Conservation (phyloP, 768 basidiomycete genomes). For the Lentinula raphanica region DNA sequence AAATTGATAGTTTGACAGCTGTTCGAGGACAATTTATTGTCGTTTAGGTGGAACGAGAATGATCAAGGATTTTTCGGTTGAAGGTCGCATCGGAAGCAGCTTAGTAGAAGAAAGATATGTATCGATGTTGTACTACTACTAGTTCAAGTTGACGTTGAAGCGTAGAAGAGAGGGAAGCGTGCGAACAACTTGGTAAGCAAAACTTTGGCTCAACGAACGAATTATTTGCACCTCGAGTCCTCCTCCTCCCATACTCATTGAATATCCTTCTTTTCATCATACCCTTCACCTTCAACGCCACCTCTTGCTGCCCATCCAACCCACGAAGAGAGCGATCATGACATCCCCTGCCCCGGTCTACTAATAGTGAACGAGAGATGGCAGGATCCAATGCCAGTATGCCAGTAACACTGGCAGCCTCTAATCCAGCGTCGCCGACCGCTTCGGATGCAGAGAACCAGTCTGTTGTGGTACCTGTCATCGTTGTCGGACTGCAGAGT, state of each 20-base stretch:
- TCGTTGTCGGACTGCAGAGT: conserved; percentile 78
- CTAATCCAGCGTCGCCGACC: not conserved
- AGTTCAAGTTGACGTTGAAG: too few relatives aligned
- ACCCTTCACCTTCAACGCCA: conserved; percentile 3
- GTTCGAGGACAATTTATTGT: conserved; percentile 28
- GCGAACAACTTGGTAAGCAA: too few relatives aligned
- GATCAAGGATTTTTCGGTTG: conserved; percentile 70
- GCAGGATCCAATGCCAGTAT: not conserved
- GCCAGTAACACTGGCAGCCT: not conserved
- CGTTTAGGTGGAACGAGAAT: conserved; percentile 94
- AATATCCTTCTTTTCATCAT: conserved; percentile 9
- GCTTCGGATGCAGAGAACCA: conserved; percentile 6
- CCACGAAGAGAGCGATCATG: conserved; percentile 11
- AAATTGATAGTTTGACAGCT: not conserved
- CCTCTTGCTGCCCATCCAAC: not conserved
- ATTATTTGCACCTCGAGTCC: too few relatives aligned
- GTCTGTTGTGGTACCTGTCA: conserved; percentile 69
- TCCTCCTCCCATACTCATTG: too few relatives aligned
- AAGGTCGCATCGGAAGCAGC: conserved; percentile 81
- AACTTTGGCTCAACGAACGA: too few relatives aligned
- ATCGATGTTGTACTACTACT: too few relatives aligned
- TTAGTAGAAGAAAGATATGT: too few relatives aligned
- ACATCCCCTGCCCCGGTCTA: not conserved
- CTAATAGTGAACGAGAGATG: not conserved
- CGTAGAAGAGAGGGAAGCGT: too few relatives aligned